Evolutionary conservation across 2,329 filamentous ascomycete species (phyloP).

Genomic region (Mariannaea sp.): DNA sequence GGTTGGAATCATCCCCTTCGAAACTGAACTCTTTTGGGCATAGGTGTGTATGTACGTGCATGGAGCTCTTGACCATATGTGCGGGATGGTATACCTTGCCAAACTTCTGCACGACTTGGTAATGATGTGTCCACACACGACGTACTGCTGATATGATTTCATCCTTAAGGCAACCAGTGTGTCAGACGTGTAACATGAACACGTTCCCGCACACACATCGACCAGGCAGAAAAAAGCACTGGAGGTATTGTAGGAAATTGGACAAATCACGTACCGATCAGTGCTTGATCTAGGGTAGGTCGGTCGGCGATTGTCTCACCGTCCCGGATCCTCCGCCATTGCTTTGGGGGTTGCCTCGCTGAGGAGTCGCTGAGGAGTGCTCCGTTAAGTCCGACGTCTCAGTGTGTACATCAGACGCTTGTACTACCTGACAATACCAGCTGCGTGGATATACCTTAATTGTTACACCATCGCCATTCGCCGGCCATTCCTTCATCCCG

Average conservation of each 20-base stretch:
- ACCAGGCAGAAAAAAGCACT: too few relatives aligned
- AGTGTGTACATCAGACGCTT: too few relatives aligned
- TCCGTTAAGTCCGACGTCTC: constrained; percentile 11
- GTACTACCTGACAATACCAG: too few relatives aligned
- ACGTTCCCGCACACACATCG: background rate
- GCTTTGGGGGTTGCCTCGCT: too few relatives aligned
- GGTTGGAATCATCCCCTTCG: too few relatives aligned
- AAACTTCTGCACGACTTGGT: too few relatives aligned
- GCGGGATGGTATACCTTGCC: too few relatives aligned
- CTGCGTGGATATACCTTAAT: background rate
- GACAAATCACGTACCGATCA: background rate
- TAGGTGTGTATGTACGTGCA: too few relatives aligned
- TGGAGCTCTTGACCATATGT: too few relatives aligned
- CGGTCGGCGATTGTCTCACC: background rate
- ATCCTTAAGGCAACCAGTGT: background rate
- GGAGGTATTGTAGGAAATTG: background rate
- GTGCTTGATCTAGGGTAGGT: background rate
- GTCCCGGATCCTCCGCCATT: too few relatives aligned
- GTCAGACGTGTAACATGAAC: background rate
- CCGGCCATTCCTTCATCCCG: background rate
- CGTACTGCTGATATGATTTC: background rate
- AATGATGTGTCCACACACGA: background rate
- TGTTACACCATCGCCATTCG: background rate
- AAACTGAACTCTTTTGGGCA: too few relatives aligned
- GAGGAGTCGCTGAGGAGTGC: too few relatives aligned